These are phyloP conservation scores for Medicago lupulina DNA, from an alignment of 306 rosid genomes.

Conservation along the genomic window DNA sequence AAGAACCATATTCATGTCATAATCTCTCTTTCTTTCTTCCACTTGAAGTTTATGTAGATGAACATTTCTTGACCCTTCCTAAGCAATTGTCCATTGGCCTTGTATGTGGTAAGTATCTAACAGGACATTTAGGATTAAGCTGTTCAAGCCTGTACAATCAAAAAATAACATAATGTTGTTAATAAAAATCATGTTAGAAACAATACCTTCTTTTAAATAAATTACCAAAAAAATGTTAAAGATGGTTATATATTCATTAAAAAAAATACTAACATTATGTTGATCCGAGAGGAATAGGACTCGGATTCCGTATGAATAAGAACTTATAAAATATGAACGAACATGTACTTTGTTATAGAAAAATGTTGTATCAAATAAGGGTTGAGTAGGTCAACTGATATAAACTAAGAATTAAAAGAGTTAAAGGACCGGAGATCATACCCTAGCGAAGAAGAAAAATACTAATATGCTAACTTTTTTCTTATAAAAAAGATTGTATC, in stretches of 20 bases:
- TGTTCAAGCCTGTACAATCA: constrained; percentile 62
- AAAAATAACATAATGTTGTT: constrained; percentile 6
- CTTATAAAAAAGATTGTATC: neutral
- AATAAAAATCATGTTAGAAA: neutral
- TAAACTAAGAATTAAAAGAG: no score
- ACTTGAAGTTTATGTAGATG: constrained; percentile 27
- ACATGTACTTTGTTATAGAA: neutral
- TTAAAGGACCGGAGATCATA: no score
- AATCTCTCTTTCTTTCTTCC: constrained; percentile 8
- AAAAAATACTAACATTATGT: no score
- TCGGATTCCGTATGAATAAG: no score
- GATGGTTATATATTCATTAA: neutral
- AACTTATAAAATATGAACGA: neutral
- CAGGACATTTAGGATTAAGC: constrained; percentile 56
- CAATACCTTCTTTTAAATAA: neutral
- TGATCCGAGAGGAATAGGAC: no score
- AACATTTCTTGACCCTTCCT: constrained; percentile 63
- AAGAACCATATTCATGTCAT: constrained; percentile 35
- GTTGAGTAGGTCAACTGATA: no score
- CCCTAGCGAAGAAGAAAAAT: no score
- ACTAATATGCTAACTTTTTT: no score
- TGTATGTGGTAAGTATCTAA: constrained; percentile 73
- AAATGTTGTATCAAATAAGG: neutral
- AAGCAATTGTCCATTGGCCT: constrained; percentile 82
- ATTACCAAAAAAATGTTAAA: neutral